Base-by-base conservation (phyloP, 192 early-diverging fungal species). In the Umbelopsis ramanniana region DNA sequence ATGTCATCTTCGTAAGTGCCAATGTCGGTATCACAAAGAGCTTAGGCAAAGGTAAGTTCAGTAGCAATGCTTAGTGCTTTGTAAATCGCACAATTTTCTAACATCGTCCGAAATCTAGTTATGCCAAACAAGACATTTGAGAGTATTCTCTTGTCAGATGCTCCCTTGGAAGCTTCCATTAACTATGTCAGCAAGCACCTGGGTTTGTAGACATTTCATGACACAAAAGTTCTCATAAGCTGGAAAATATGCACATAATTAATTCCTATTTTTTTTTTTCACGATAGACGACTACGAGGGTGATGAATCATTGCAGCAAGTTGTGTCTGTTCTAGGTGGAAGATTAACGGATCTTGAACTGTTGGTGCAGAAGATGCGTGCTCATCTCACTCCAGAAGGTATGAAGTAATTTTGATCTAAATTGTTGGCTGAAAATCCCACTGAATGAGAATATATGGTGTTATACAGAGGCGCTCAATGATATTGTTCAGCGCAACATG, bases 291-390 rank as follows among this genome's bases (percentile, higher is more conserved):
- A 38, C 23, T 45, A 73, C 14, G 46, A 60, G 15, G 68, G 66
- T 12, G 76, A 83, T 46, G 73, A 81, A 4, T 68, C 75, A 43
- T 55, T 88, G 33, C 67, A 67, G n/a, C 40, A 68, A 11, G 84
- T 85, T 8, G 91, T 97, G 17, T 69, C 82, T 24, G 85, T 85
- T 1, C 82, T 99, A 15, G 98, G 97, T 29, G 98, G 98, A 21
- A 88, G 98, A 19, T 78, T 97, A 19, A 93, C 91, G 38, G 96
- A 99, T 81, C 79, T 99, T 38, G 90, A 96, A 78, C 73, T 95
- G 14, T 88, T 97, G 74, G 89, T 96, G 38, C 92, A 94, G 68
- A 98, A 98, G 74, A 91, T 98, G 46, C 86, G 92, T 50, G 84
- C 92, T 6, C 92, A 94, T 24, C 76, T 85, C 77, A 53, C 53